phyloP scores from a whole-genome alignment of 2,329 filamentous ascomycete genomes.

The Apiospora hydei region DNA sequence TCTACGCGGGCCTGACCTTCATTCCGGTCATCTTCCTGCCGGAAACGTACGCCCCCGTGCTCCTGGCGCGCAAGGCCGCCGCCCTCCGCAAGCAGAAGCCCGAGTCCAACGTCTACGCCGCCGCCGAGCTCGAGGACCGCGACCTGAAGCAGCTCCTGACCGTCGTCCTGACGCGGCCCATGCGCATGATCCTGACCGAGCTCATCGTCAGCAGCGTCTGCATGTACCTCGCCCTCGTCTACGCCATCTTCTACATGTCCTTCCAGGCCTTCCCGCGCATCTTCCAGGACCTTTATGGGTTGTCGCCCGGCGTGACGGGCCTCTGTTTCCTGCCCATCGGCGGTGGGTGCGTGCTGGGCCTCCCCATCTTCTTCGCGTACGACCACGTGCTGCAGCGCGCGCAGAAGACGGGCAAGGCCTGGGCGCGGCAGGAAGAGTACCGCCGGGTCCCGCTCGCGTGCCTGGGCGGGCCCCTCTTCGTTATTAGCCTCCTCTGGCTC shows the following conservation, averaged over 20 bases:
- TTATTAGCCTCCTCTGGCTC: conserved; percentile 65
- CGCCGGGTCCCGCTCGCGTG: conserved; percentile 75
- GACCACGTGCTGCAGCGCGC: conserved; percentile 65
- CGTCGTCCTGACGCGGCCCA: conserved; percentile 73
- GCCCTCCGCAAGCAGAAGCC: conserved; percentile 64
- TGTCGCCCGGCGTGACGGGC: conserved; percentile 70
- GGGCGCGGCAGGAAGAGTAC: conserved; percentile 70
- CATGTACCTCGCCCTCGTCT: conserved; percentile 74
- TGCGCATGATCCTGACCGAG: conserved; percentile 76
- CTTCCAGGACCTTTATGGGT: conserved; percentile 68
- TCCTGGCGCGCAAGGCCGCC: conserved; percentile 63
- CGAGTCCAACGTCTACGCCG: conserved; percentile 60
- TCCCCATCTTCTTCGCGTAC: conserved; percentile 70
- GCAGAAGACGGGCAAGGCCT: conserved; percentile 56
- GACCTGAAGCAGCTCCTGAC: conserved; percentile 66
- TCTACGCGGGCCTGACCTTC: conserved; percentile 70
- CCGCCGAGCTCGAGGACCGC: conserved; percentile 68
- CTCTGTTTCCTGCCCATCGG: conserved; percentile 75
- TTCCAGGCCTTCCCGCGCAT: conserved; percentile 79
- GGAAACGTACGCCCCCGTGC: conserved; percentile 67
- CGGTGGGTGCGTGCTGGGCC: conserved; percentile 64
- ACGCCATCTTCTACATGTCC: conserved; percentile 73
- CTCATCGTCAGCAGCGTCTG: conserved; percentile 76
- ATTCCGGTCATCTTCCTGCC: conserved; percentile 68
- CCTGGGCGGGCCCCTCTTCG: conserved; percentile 71